These are phyloP conservation scores for Suhomyces faveliae DNA, from an alignment of 805 yeast genomes.

Conservation along the genomic window DNA sequence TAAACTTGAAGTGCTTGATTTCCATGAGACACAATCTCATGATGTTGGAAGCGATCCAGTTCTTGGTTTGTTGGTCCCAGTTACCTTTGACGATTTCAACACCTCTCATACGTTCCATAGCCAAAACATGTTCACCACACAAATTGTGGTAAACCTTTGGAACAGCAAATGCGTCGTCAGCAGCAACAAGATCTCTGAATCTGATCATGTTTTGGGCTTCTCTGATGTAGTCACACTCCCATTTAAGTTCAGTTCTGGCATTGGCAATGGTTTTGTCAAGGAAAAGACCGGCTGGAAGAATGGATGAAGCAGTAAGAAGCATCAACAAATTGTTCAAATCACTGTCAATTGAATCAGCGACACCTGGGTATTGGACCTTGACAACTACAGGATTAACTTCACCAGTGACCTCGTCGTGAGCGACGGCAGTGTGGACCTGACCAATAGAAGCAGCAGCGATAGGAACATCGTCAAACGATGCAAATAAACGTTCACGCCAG, in stretches of 20 bases:
- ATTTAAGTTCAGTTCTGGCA: constrained; percentile 87
- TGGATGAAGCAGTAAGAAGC: constrained; percentile 79
- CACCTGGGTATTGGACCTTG: constrained; percentile 97
- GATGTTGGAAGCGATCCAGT: constrained; percentile 81
- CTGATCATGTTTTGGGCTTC: constrained; percentile 77
- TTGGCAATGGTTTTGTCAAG: constrained; percentile 89
- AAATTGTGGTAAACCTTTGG: constrained; percentile 77
- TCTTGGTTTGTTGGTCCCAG: constrained; percentile 68
- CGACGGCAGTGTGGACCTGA: constrained; percentile 85
- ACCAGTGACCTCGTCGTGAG: constrained; percentile 55
- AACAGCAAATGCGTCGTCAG: constrained; percentile 65
- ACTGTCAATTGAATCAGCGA: constrained; percentile 87
- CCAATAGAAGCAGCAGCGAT: constrained; percentile 98
- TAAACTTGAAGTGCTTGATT: constrained; percentile 78
- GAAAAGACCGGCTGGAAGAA: constrained; percentile 88
- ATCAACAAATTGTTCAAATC: constrained; percentile 84
- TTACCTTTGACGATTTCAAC: constrained; percentile 74
- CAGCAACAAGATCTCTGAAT: constrained; percentile 55
- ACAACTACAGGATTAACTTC: constrained; percentile 80
- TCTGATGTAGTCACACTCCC: constrained; percentile 96
- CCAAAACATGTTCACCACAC: constrained; percentile 79
- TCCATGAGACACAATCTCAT: constrained; percentile 86
- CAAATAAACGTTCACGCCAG: constrained; percentile 71
- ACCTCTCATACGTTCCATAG: constrained; percentile 89
- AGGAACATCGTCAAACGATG: constrained; percentile 80